Base-by-base conservation (phyloP, 108 stramenopile genomes). In the Bacterosira constricta region DNA sequence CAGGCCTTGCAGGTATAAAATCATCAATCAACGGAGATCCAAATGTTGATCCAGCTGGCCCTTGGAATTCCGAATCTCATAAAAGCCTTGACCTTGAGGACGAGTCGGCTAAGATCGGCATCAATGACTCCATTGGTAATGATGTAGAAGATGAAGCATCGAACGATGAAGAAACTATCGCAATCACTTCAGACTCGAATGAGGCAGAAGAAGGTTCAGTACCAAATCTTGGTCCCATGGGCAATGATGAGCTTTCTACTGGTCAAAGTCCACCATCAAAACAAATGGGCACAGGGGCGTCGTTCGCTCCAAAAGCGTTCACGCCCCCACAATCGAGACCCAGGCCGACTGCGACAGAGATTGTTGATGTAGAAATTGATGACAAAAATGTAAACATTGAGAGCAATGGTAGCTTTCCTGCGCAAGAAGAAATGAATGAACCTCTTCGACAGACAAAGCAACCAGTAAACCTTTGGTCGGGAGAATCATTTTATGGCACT, bases 271-370 rank as follows among this genome's bases (percentile, higher is more conserved):
- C 55, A 8, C n/a, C 55, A 17, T 8, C 18, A 6, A 69, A 69
- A 58, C 32, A 47, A 59, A 58, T 69, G 18, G 68, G 68, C 44
- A 69, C 68, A 46, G 68, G 68, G 13, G 44, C 35, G 35, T 56
- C 68, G 20, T 69, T 47, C 46, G 42, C 55, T 10, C 68, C 68
- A 47, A 69, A 69, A 44, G 68, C 68, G 25, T 69, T 69, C 56
- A 57, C 68, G 4, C 68, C 68, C 9, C 68, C 68, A 7, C 45
- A 57, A 53, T 41, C 41, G 13, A 69, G 55, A 34, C 20, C 56
- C 13, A 32, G 29, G 4, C 67, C 44, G 1, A 46, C 9, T 34
- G 18, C 55, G 20, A 18, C 54, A 34, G 37, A 46, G 2, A 69
- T 69, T 34, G 56, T 58, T 58, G 68, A 58, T 69, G 56, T 45